Percentiles rank a stretch among this genome's conserved stretches.
Conservation (phyloP, 768 basidiomycete genomes). For the Suillus hirtellus region DNA sequence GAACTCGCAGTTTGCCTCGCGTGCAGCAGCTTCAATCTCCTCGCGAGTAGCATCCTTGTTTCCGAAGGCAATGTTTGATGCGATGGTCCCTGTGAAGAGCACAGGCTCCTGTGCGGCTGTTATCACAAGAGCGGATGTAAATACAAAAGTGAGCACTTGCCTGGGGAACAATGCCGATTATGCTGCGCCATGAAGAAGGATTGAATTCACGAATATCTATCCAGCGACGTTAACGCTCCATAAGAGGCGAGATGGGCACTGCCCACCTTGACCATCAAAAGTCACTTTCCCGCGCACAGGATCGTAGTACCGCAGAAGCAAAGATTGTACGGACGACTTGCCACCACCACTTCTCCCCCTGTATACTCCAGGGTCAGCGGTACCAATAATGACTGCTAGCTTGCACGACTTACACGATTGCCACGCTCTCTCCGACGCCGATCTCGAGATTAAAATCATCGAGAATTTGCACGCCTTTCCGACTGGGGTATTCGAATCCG, state of each 20-base stretch:
- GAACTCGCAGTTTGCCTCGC: slow-evolving; percentile 94
- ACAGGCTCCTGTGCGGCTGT: slow-evolving; percentile 61
- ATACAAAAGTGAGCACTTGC: slow-evolving; percentile 24
- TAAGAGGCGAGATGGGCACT: background rate
- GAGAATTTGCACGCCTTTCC: slow-evolving; percentile 77
- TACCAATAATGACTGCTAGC: slow-evolving; percentile 5
- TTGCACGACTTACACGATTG: slow-evolving; percentile 74
- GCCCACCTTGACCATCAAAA: slow-evolving; percentile 80
- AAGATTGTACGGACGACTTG: slow-evolving; percentile 88
- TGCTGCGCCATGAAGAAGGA: slow-evolving; percentile 80
- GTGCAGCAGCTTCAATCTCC: slow-evolving; percentile 85
- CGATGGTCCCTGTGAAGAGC: slow-evolving; percentile 90
- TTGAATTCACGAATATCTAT: slow-evolving; percentile 87
- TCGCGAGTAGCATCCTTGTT: slow-evolving; percentile 70
- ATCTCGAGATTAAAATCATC: slow-evolving; percentile 82
- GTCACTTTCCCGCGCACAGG: slow-evolving; percentile 80
- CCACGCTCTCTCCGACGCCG: slow-evolving; percentile 82
- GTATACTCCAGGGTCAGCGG: slow-evolving; percentile 11
- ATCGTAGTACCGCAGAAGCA: slow-evolving; percentile 88
- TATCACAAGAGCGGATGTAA: background rate
- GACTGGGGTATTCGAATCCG: slow-evolving; percentile 86
- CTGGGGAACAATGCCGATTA: slow-evolving; percentile 95
- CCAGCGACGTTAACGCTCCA: slow-evolving; percentile 4
- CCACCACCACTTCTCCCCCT: slow-evolving; percentile 94
- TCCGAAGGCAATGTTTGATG: slow-evolving; percentile 93